A percentile compares a stretch with the other conserved stretches of the same genome.
phyloP scores from a whole-genome alignment of 768 basidiomycete species.

The Psilocybe tampanensis region DNA sequence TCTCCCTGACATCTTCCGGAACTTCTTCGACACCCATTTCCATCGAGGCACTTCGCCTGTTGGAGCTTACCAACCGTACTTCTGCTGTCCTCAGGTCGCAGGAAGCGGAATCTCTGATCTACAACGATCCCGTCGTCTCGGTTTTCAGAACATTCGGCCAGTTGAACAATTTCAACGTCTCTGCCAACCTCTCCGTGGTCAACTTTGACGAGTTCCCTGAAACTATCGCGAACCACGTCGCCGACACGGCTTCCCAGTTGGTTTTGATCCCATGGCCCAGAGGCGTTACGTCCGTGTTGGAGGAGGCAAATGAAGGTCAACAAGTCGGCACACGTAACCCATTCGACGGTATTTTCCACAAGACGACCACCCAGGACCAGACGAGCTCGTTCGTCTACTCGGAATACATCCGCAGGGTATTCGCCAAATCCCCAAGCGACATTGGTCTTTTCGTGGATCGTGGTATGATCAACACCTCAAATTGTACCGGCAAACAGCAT shows the following conservation, averaged over 20 bases:
- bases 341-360: conserved; percentile 79
- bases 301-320: conserved; percentile 25
- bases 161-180: conserved; percentile 66
- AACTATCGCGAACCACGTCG: conserved; percentile 63
- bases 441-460: conserved; percentile 88
- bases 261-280: conserved; percentile 86
- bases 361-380: conserved; percentile 48
- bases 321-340: conserved; percentile 48
- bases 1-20: not conserved
- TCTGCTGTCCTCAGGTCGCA: conserved; percentile 86
- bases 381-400: conserved; percentile 66
- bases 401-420: conserved; percentile 84
- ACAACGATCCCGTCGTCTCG: conserved; percentile 70
- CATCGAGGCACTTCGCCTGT: conserved; percentile 81
- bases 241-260: conserved; percentile 63
- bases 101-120: conserved; percentile 68
- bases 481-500: conserved; percentile 45
- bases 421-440: conserved; percentile 69
- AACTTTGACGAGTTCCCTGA: conserved; percentile 71
- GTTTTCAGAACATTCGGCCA: conserved; percentile 80
- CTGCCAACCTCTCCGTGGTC: conserved; percentile 75
- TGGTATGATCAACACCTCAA: conserved; percentile 39
- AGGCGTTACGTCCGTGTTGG: conserved; percentile 32
- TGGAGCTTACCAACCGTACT: conserved; percentile 88
- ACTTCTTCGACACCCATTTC: conserved; percentile 30